These are phyloP conservation scores for Eucalyptus guilfoylei DNA, from an alignment of 345 rosid species.

Conservation along the genomic window DNA sequence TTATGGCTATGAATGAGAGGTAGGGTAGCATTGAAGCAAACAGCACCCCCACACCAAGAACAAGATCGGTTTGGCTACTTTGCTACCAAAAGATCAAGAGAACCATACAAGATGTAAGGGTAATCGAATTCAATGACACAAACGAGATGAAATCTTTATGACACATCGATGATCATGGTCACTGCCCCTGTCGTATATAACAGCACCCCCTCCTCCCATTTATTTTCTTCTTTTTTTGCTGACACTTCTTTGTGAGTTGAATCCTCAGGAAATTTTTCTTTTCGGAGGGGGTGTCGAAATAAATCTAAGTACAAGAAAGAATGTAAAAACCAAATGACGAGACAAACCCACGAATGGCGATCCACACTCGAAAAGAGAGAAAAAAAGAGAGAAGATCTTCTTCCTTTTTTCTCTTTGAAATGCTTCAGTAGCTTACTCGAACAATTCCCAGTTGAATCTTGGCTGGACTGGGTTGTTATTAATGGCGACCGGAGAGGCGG, in stretches of 20 bases:
- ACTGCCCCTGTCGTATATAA: background rate
- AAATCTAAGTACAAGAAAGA: constrained; percentile 85
- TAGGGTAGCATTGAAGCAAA: background rate
- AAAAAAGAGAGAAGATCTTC: background rate
- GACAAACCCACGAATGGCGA: constrained; percentile 27
- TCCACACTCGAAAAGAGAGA: constrained; percentile 34
- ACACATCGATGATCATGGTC: background rate
- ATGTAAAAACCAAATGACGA: constrained; percentile 36
- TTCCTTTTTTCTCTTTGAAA: background rate
- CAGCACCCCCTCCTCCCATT: background rate
- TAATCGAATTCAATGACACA: background rate
- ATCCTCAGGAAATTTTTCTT: background rate
- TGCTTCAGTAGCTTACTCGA: constrained; percentile 19
- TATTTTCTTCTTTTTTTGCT: background rate
- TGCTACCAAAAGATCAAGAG: background rate
- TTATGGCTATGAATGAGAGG: background rate
- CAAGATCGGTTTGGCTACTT: background rate
- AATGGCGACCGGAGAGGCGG: background rate
- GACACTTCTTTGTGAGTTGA: background rate
- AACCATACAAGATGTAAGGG: background rate
- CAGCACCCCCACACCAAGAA: background rate
- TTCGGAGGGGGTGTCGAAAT: constrained; percentile 15
- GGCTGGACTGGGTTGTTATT: constrained; percentile 29
- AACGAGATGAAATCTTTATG: background rate
- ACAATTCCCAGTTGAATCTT: constrained; percentile 89